Evolutionary conservation across 139 green algal genomes (phyloP).

Genomic region (Auxenochlorella pyrenoidosa): DNA sequence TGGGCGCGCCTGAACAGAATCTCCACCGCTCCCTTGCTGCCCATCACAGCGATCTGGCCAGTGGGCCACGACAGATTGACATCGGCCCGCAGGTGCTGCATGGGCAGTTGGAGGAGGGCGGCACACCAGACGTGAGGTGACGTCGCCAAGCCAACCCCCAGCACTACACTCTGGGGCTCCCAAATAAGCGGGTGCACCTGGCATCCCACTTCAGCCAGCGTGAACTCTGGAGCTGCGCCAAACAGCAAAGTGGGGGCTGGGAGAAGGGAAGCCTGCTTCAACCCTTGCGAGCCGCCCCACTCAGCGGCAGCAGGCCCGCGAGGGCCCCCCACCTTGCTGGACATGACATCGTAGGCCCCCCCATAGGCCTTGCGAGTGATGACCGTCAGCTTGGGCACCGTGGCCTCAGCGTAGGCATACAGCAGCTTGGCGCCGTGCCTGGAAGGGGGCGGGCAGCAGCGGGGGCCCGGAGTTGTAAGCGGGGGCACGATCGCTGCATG

Average conservation of each 20-base stretch:
- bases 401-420: slow-evolving; percentile 78
- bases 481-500: too few relatives aligned
- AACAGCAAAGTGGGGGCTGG: too few relatives aligned
- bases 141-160: too few relatives aligned
- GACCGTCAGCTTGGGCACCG: slow-evolving; percentile 76
- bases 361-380: slow-evolving; percentile 81
- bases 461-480: too few relatives aligned
- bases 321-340: slow-evolving; percentile 39
- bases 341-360: slow-evolving; percentile 74
- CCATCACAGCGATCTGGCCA: slow-evolving; percentile 81
- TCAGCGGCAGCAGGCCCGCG: background rate
- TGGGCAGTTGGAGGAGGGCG: background rate
- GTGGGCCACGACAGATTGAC: slow-evolving; percentile 76
- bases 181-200: too few relatives aligned
- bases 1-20: slow-evolving; percentile 56
- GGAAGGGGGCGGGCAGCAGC: background rate
- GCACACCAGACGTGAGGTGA: too few relatives aligned
- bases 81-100: slow-evolving; percentile 72
- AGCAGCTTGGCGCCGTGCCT: slow-evolving; percentile 79
- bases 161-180: too few relatives aligned
- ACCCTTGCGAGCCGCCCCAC: background rate
- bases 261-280: too few relatives aligned
- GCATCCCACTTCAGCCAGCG: too few relatives aligned
- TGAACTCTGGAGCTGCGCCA: background rate
- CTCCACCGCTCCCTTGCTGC: slow-evolving; percentile 70